phyloP scores from a whole-genome alignment of 352 stramenopile genomes.

The Globisporangium okanoganense region DNA sequence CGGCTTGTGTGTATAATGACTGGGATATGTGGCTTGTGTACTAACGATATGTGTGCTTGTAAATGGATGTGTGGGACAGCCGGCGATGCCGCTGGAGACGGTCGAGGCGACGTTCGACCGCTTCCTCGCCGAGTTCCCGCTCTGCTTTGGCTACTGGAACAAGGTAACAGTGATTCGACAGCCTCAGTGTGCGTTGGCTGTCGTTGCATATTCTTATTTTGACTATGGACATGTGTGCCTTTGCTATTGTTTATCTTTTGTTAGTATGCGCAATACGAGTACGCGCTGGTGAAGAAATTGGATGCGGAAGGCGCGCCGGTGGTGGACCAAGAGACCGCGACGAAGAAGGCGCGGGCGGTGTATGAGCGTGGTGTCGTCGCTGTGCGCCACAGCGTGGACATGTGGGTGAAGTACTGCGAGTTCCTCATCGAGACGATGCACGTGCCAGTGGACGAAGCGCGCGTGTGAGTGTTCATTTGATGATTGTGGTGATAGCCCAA shows the following conservation, averaged over 20 bases:
- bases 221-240: not conserved
- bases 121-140: constrained; percentile 70
- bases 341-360: constrained; percentile 42
- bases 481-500: not conserved
- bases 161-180: constrained; percentile 36
- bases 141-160: constrained; percentile 87
- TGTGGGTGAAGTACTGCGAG: constrained; percentile 85
- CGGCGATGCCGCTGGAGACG: constrained; percentile 37
- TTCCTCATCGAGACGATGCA: constrained; percentile 64
- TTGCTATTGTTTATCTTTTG: not conserved
- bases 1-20: no score
- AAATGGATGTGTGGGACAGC: constrained; percentile 15
- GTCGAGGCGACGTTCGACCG: constrained; percentile 66
- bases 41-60: not conserved
- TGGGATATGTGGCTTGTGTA: not conserved
- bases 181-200: not conserved
- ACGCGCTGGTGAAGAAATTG: constrained; percentile 27
- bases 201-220: not conserved
- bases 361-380: constrained; percentile 70
- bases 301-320: constrained; percentile 35
- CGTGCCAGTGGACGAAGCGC: constrained; percentile 56
- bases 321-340: constrained; percentile 38
- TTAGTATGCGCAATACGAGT: constrained; percentile 74
- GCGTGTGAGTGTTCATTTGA: constrained; percentile 29
- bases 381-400: constrained; percentile 68